Conservation (phyloP, 768 basidiomycete genomes). For the Agaricus bisporus region DNA sequence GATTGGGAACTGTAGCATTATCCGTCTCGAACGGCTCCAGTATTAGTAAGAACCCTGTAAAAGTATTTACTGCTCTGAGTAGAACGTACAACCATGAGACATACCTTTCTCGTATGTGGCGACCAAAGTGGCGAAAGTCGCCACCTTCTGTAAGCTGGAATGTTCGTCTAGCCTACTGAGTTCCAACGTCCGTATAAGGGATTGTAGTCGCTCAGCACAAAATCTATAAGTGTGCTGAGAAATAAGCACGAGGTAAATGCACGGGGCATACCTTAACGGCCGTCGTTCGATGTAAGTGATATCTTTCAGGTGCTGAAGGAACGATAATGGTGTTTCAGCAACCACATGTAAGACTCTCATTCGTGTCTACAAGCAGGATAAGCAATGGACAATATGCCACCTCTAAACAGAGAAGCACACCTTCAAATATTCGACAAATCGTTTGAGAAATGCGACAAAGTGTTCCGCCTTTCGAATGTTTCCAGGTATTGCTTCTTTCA, state of each 20-base stretch:
- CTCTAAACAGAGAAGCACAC: slow-evolving; percentile 30
- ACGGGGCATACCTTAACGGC: slow-evolving; percentile 66
- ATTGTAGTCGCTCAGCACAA: slow-evolving; percentile 93
- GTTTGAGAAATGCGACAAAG: slow-evolving; percentile 96
- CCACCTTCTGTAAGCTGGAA: slow-evolving; percentile 89
- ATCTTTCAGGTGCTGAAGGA: slow-evolving; percentile 96
- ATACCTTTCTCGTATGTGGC: slow-evolving; percentile 96
- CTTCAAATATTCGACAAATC: slow-evolving; percentile 98
- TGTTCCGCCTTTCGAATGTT: slow-evolving; percentile 99
- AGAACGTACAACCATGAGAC: slow-evolving; percentile 1
- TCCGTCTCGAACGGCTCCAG: slow-evolving; percentile 98
- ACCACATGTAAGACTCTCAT: slow-evolving; percentile 99
- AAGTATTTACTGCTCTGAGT: slow-evolving; percentile 4
- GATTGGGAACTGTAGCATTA: slow-evolving; percentile 96
- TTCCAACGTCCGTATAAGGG: slow-evolving; percentile 88
- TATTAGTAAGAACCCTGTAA: slow-evolving; percentile 87
- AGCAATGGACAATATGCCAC: neutral
- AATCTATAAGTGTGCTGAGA: slow-evolving; percentile 47
- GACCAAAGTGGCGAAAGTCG: slow-evolving; percentile 92
- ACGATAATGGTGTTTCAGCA: slow-evolving; percentile 95
- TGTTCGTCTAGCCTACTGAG: slow-evolving; percentile 88
- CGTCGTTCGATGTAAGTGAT: slow-evolving; percentile 97
- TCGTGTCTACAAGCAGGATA: slow-evolving; percentile 57
- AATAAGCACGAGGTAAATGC: slow-evolving; percentile 1
- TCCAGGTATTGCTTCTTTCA: slow-evolving; percentile 94